Evolutionary conservation across 2,329 filamentous ascomycete species (phyloP).

Genomic region (Aspergillus fumigatus): DNA sequence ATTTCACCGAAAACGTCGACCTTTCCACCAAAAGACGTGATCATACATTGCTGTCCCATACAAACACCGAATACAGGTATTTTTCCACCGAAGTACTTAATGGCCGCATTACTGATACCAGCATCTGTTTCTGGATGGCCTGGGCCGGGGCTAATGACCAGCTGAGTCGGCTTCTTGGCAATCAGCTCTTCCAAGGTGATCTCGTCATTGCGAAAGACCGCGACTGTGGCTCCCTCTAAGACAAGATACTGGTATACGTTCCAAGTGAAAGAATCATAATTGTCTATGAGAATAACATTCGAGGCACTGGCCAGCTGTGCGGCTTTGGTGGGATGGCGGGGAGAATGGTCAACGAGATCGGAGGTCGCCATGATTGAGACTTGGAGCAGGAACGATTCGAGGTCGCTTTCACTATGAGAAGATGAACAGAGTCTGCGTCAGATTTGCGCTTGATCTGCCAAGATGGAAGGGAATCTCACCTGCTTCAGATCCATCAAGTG

Average conservation of each 20-base stretch:
- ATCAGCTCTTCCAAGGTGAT: conserved; percentile 80
- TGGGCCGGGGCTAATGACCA: conserved; percentile 91
- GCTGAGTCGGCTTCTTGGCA: conserved; percentile 78
- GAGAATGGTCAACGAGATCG: conserved; percentile 73
- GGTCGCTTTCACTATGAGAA: not conserved
- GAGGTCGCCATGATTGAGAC: conserved; percentile 28
- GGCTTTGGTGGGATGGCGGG: conserved; percentile 68
- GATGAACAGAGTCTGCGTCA: not conserved
- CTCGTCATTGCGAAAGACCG: conserved; percentile 88
- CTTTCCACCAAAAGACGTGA: conserved; percentile 84
- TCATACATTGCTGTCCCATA: conserved; percentile 99
- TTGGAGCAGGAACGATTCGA: conserved; percentile 30
- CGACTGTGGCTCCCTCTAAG: conserved; percentile 88
- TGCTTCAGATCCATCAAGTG: not conserved
- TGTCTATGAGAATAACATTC: conserved; percentile 94
- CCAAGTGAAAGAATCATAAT: conserved; percentile 99
- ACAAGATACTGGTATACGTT: conserved; percentile 98
- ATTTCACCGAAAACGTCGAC: conserved; percentile 94
- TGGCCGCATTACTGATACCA: conserved; percentile 87
- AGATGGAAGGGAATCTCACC: not conserved
- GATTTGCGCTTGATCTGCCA: not conserved
- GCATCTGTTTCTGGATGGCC: conserved; percentile 90
- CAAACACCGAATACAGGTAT: conserved; percentile 96
- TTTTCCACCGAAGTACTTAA: conserved; percentile 86
- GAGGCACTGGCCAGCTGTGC: conserved; percentile 71